Evolutionary conservation across 768 basidiomycete genomes (phyloP), one percentile per base, ranked within the genome.

Genomic region (Pleurotus sapidus): DNA sequence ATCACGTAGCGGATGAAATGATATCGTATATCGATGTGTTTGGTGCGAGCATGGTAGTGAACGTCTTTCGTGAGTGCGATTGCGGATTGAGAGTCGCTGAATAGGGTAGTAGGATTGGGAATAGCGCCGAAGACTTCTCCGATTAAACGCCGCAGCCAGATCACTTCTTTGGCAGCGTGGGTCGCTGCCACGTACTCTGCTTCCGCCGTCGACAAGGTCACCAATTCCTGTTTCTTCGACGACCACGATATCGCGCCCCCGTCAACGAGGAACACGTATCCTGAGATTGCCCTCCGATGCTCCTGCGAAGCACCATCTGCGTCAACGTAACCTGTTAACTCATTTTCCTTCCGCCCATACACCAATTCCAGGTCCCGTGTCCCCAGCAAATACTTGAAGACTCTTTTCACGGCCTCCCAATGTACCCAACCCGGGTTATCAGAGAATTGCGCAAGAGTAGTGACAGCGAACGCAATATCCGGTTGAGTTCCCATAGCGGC

Each of bases 331-430:
- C 54, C 57, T 30, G 61, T 56, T 27, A 64, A 57, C 12, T 58
- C 30, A 12, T 61, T 57, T 40, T 61, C 49, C 20, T 25, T 14
- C 5, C 23, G 20, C 17, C 60, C 61, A 49, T 59, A 61, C 5
- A 53, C 42, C n/a, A 70, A 54, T 11, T 49, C 50, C 11, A 64
- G 37, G 20, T 57, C 46, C 18, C 49, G 59, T 0, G 60, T 67
- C 11, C 67, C 65, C 43, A 65, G 65, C 7, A 83, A 60, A 60
- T 81, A 82, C 4, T 66, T 63, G 49, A 75, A 66, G 23, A 79
- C 60, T 39, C 67, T 67, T 55, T 73, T 73, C 3, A 43, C 40
- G 40, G 40, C 40, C 18, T 15, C 18, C 40, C 40, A 43, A 18
- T 43, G 40, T 5, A 27, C 27, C 27, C 27, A 14, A 0, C 65